phyloP scores from a whole-genome alignment of 2,329 filamentous ascomycete species.

The Allantophomopsis lycopodina region DNA sequence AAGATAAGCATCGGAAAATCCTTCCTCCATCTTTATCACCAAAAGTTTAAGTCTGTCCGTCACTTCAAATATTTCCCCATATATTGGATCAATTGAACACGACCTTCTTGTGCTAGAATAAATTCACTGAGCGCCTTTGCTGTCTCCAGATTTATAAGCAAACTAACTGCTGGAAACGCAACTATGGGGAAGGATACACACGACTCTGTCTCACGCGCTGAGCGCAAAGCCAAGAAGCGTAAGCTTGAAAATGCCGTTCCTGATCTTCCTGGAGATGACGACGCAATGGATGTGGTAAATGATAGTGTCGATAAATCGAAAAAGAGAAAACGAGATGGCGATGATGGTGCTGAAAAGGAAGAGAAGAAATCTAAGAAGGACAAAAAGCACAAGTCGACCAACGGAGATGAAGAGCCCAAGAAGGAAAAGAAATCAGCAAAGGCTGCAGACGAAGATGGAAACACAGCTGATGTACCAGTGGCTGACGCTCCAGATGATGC shows the following conservation, averaged over 20 bases:
- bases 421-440: neutral
- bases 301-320: conserved; percentile 4
- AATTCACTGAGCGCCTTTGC: no score
- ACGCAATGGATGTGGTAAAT: conserved; percentile 12
- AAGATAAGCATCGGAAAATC: neutral
- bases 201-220: conserved; percentile 10
- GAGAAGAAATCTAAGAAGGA: conserved; percentile 6
- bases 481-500: conserved; percentile 12
- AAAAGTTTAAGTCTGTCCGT: no score
- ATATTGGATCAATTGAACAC: no score
- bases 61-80: no score
- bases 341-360: conserved; percentile 3
- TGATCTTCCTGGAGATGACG: conserved; percentile 15
- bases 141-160: no score
- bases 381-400: conserved; percentile 6
- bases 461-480: neutral
- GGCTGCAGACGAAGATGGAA: neutral
- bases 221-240: conserved; percentile 20
- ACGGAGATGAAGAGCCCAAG: neutral
- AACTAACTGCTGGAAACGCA: no score
- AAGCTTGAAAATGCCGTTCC: conserved; percentile 19
- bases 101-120: no score
- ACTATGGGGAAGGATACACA: no score
- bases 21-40: no score
- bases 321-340: conserved; percentile 10